A percentile compares a stretch with the other conserved stretches of the same genome.
Evolutionary conservation across 768 basidiomycete genomes (phyloP).

Genomic region (Aureoboletus auriporus): DNA sequence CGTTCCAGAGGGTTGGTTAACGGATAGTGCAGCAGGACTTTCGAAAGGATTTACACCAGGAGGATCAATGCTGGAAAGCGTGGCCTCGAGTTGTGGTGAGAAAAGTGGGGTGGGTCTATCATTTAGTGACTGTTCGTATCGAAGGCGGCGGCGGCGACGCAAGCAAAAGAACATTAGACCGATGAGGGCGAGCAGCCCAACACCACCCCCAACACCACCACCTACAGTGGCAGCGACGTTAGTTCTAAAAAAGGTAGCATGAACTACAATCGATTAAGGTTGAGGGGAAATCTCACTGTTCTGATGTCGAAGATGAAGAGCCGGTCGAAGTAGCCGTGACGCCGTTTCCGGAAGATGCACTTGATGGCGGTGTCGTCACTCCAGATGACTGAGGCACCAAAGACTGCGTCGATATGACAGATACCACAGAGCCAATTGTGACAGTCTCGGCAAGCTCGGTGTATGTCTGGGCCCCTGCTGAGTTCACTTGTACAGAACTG

Average conservation of each 20-base stretch:
- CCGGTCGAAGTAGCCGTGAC: neutral
- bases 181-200: slow-evolving; percentile 14
- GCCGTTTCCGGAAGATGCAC: slow-evolving; percentile 8
- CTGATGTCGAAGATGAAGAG: slow-evolving; percentile 4
- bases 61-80: neutral
- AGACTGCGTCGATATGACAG: slow-evolving; percentile 3
- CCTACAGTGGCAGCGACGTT: slow-evolving; percentile 16
- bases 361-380: slow-evolving; percentile 8
- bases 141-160: slow-evolving; percentile 12
- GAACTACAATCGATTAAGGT: neutral
- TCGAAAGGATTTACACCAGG: slow-evolving; percentile 3
- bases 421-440: neutral
- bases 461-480: neutral
- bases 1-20: neutral
- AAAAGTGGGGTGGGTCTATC: slow-evolving; percentile 11
- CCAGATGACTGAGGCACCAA: slow-evolving; percentile 1
- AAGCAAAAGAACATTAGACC: slow-evolving; percentile 8
- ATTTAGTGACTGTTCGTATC: neutral
- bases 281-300: slow-evolving; percentile 7
- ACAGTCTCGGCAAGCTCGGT: neutral
- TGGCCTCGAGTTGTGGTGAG: slow-evolving; percentile 1
- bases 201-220: slow-evolving; percentile 14
- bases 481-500: neutral
- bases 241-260: slow-evolving; percentile 5
- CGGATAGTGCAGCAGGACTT: neutral